Evolutionary conservation across 768 basidiomycete species (phyloP).

Genomic region (Lepiota subincarnata): DNA sequence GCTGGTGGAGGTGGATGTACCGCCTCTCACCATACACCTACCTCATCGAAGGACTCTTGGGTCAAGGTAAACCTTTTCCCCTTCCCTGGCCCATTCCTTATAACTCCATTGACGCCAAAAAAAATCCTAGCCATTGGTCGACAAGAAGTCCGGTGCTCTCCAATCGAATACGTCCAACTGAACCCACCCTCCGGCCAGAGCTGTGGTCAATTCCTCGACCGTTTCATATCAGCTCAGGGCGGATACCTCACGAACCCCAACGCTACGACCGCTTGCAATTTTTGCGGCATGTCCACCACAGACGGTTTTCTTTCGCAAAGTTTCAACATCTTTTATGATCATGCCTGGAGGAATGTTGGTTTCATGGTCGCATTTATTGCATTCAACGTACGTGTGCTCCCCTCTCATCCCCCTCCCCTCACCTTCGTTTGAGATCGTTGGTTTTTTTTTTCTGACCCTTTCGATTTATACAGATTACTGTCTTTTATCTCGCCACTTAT

Average conservation of each 20-base stretch:
- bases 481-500: slow-evolving; percentile 43
- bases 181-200: slow-evolving; percentile 49
- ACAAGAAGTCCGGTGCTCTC: slow-evolving; percentile 42
- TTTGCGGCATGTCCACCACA: slow-evolving; percentile 56
- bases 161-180: slow-evolving; percentile 48
- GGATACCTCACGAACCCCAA: slow-evolving; percentile 55
- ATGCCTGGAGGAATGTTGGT: slow-evolving; percentile 54
- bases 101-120: slow-evolving; percentile 6
- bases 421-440: no score
- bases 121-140: slow-evolving; percentile 33
- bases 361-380: slow-evolving; percentile 42
- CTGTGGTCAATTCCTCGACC: slow-evolving; percentile 48
- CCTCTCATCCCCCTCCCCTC: no score
- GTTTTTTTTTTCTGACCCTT: not conserved
- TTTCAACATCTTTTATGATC: slow-evolving; percentile 55
- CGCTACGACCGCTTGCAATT: slow-evolving; percentile 50
- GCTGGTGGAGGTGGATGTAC: slow-evolving; percentile 58
- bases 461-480: slow-evolving; percentile 27
- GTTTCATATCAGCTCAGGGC: slow-evolving; percentile 45
- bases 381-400: slow-evolving; percentile 43
- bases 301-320: slow-evolving; percentile 48
- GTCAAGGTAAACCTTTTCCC: slow-evolving; percentile 41
- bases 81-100: slow-evolving; percentile 33
- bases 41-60: slow-evolving; percentile 45
- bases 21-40: slow-evolving; percentile 48